Evolutionary conservation across 768 basidiomycete genomes (phyloP).

Genomic region (Suillus weaverae): DNA sequence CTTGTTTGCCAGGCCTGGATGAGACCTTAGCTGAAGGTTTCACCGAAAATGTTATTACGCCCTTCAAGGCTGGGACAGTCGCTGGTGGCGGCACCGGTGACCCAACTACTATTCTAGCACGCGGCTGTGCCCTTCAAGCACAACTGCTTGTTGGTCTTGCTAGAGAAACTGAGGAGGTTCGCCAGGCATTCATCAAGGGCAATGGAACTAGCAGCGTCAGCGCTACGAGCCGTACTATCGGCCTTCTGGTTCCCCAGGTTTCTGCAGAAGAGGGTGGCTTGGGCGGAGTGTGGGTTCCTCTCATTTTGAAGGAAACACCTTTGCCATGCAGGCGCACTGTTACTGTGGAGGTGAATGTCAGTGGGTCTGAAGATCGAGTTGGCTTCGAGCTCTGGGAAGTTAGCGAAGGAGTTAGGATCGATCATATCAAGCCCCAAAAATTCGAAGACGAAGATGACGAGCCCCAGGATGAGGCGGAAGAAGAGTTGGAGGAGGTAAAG

Average conservation of each 20-base stretch:
- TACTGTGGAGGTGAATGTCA: conserved; percentile 55
- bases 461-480: conserved; percentile 53
- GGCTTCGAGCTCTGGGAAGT: conserved; percentile 81
- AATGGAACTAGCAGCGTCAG: conserved; percentile 44
- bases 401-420: conserved; percentile 62
- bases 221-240: conserved; percentile 64
- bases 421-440: conserved; percentile 52
- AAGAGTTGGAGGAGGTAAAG: conserved; percentile 65
- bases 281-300: conserved; percentile 65
- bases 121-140: conserved; percentile 78
- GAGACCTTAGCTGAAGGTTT: conserved; percentile 56
- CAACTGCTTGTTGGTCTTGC: conserved; percentile 54
- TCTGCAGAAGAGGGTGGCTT: conserved; percentile 41
- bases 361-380: conserved; percentile 37
- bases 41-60: conserved; percentile 59
- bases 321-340: conserved; percentile 65
- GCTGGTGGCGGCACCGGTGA: conserved; percentile 74
- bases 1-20: conserved; percentile 74
- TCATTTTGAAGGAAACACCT: conserved; percentile 70
- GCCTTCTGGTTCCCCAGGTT: conserved; percentile 59
- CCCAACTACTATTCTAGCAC: conserved; percentile 73
- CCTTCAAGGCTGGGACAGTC: conserved; percentile 65
- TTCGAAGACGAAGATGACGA: conserved; percentile 46
- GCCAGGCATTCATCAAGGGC: conserved; percentile 46
- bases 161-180: conserved; percentile 49